These are phyloP conservation scores for Thielaviopsis cerberus DNA, from an alignment of 2,329 filamentous ascomycete genomes.

Conservation along the genomic window DNA sequence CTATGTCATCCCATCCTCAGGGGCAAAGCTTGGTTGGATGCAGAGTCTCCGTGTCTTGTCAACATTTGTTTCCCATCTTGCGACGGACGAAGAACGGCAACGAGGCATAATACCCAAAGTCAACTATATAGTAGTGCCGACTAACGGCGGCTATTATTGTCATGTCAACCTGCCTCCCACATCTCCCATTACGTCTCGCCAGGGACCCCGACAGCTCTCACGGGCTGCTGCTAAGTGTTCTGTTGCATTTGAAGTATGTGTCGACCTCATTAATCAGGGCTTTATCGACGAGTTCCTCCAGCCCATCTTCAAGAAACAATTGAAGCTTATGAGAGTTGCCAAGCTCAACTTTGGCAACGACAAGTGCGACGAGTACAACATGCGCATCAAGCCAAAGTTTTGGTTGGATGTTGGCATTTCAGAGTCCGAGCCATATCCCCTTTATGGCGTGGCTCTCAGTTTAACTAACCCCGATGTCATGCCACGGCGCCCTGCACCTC, in stretches of 20 bases:
- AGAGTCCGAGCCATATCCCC: conserved; percentile 13
- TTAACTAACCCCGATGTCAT: conserved; percentile 39
- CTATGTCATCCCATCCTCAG: conserved; percentile 45
- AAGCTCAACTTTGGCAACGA: conserved; percentile 64
- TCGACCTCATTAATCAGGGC: conserved; percentile 44
- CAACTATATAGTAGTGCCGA: conserved; percentile 43
- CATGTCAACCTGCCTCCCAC: conserved; percentile 62
- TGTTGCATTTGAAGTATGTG: conserved; percentile 69
- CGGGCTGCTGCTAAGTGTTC: conserved; percentile 74
- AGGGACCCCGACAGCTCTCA: conserved; percentile 43
- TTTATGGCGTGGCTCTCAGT: conserved; percentile 45
- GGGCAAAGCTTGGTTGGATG: conserved; percentile 61
- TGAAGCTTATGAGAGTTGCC: conserved; percentile 76
- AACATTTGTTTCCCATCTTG: conserved; percentile 52
- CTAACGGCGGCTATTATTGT: conserved; percentile 46
- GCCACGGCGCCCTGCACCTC: conserved; percentile 37
- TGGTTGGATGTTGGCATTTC: conserved; percentile 42
- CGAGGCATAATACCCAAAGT: conserved; percentile 21
- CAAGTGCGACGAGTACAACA: conserved; percentile 53
- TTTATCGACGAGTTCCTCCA: conserved; percentile 58
- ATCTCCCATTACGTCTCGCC: conserved; percentile 49
- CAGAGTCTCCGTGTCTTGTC: conserved; percentile 54
- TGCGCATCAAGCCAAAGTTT: conserved; percentile 58
- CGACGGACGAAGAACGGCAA: conserved; percentile 20
- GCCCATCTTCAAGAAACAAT: conserved; percentile 49